Conservation (phyloP, 371 early-diverging fungal species). For the Mortierella sp. region DNA sequence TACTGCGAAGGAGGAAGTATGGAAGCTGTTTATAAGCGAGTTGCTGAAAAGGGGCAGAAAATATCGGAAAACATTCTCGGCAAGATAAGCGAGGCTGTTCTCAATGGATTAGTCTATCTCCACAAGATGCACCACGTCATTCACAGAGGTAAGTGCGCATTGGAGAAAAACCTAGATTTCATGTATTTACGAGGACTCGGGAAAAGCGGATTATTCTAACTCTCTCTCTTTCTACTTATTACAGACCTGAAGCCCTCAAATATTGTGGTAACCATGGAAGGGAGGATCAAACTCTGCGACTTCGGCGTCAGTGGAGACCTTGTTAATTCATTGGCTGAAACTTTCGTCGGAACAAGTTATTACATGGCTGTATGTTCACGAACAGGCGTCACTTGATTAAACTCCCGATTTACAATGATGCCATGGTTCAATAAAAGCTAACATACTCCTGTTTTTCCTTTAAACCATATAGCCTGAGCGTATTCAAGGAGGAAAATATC, state of each 20-base stretch:
- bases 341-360: slow-evolving; percentile 95
- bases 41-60: slow-evolving; percentile 68
- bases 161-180: background rate
- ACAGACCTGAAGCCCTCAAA: slow-evolving; percentile 93
- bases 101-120: slow-evolving; percentile 81
- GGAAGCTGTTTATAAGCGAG: slow-evolving; percentile 82
- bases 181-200: background rate
- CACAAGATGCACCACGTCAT: slow-evolving; percentile 83
- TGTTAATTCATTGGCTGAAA: slow-evolving; percentile 91
- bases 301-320: slow-evolving; percentile 95
- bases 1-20: slow-evolving; percentile 89
- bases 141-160: slow-evolving; percentile 74
- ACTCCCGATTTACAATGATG: background rate
- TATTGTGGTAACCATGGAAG: slow-evolving; percentile 84
- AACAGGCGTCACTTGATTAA: background rate
- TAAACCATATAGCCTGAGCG: slow-evolving; percentile 87
- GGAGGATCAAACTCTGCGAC: slow-evolving; percentile 95
- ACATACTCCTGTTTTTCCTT: slow-evolving; percentile 1
- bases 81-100: slow-evolving; percentile 85
- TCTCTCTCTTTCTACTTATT: background rate
- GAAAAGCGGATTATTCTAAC: background rate
- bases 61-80: slow-evolving; percentile 87
- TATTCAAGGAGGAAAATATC: slow-evolving; percentile 91
- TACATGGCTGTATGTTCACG: slow-evolving; percentile 92
- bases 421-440: background rate